Percentiles rank a stretch among this genome's conserved stretches.
These are phyloP conservation scores for Aegilops longissima DNA, from an alignment of 176 grass and related monocot genomes.

Conservation along the genomic window DNA sequence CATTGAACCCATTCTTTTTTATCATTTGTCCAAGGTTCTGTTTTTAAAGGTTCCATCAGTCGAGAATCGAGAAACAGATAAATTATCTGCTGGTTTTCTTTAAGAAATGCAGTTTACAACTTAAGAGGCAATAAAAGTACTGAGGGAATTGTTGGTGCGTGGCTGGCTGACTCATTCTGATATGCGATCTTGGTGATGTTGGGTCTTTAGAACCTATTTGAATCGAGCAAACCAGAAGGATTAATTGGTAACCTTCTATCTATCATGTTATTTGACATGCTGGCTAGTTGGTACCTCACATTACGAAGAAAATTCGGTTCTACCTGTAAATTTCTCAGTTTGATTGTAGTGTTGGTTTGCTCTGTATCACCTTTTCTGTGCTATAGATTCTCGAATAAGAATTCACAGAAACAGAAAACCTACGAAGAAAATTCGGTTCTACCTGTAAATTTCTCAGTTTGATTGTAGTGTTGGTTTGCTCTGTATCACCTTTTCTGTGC, in stretches of 20 bases:
- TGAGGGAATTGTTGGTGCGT: not conserved
- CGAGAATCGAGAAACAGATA: not conserved
- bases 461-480: not conserved
- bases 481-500: not conserved
- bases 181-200: not conserved
- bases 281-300: not conserved
- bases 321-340: constrained; percentile 16
- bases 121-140: not conserved
- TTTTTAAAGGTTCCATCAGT: not conserved
- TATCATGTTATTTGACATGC: not conserved
- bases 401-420: not conserved
- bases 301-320: not conserved
- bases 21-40: not conserved
- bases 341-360: not conserved
- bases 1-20: not conserved
- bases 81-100: constrained; percentile 1
- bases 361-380: not conserved
- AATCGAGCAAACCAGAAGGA: not conserved
- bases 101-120: not conserved
- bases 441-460: constrained; percentile 5
- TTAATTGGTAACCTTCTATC: not conserved
- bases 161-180: not conserved
- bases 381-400: not conserved
- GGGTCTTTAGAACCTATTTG: not conserved
- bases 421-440: not conserved